These are phyloP conservation scores for Citrus maxima DNA, from an alignment of 345 rosid genomes.

Conservation along the genomic window DNA sequence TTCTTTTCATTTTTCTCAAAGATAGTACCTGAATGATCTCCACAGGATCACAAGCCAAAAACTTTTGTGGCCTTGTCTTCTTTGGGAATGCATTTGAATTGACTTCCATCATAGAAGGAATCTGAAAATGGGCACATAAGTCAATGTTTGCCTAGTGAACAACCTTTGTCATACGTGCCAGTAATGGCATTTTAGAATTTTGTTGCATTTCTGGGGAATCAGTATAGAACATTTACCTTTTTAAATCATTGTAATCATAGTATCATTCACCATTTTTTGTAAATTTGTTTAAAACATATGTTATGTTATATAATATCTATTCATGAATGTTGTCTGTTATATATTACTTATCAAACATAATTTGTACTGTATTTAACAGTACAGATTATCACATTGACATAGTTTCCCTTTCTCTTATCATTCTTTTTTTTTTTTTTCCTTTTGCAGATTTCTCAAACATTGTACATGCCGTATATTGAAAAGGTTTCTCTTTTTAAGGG, in stretches of 20 bases:
- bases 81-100: neutral
- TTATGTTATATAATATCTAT: neutral
- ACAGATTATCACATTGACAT: conserved; percentile 4
- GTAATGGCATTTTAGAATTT: neutral
- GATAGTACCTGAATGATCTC: too few species aligned
- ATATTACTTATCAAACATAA: neutral
- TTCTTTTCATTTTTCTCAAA: too few species aligned
- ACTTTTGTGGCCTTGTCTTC: neutral
- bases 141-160: neutral
- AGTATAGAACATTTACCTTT: neutral
- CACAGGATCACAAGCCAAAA: neutral
- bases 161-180: neutral
- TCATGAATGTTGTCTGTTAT: neutral
- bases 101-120: neutral
- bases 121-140: neutral
- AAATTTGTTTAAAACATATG: neutral
- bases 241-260: neutral
- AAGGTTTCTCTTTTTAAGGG: conserved; percentile 59
- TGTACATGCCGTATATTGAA: conserved; percentile 61
- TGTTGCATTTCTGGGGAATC: neutral
- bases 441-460: conserved; percentile 63
- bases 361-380: neutral
- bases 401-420: conserved; percentile 9
- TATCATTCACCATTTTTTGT: neutral
- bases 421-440: neutral